Conservation (phyloP, 805 yeast genomes). For the Hanseniaspora lindneri region DNA sequence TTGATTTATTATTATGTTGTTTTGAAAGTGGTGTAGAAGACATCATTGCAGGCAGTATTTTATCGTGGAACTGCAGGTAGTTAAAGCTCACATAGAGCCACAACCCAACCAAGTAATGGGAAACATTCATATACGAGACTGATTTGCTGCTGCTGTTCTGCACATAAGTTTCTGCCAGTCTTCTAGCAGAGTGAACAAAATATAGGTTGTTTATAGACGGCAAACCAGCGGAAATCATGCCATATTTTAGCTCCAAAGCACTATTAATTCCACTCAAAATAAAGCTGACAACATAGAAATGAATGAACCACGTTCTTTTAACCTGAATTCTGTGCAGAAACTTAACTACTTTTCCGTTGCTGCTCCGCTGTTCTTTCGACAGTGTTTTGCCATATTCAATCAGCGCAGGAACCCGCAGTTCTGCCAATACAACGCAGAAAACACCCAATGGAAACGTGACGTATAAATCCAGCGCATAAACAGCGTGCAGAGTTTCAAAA, state of each 20-base stretch:
- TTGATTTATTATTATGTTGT: no score
- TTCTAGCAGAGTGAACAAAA: slow-evolving; percentile 11
- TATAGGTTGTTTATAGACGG: neutral
- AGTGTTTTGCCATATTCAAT: slow-evolving; percentile 15
- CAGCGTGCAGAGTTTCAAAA: neutral
- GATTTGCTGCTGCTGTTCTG: neutral
- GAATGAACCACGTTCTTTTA: slow-evolving; percentile 11
- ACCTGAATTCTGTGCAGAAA: slow-evolving; percentile 4
- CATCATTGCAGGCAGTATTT: slow-evolving; percentile 18
- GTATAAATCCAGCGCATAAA: neutral
- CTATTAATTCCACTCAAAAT: neutral
- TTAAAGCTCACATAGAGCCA: slow-evolving; percentile 44
- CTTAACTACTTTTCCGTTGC: neutral
- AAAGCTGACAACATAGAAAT: slow-evolving; percentile 11
- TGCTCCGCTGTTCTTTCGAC: neutral
- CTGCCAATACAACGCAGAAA: neutral
- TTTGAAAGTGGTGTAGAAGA: no score
- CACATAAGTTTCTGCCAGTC: slow-evolving; percentile 6
- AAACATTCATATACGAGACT: slow-evolving; percentile 37
- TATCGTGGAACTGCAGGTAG: slow-evolving; percentile 29
- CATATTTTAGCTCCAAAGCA: neutral
- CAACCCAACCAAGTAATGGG: slow-evolving; percentile 57
- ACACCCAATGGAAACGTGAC: slow-evolving; percentile 9
- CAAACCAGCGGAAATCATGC: no score
- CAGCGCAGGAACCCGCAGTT: slow-evolving; percentile 1